phyloP scores from a whole-genome alignment of 495 filamentous ascomycete species.

The Astrocystis sublimbata region DNA sequence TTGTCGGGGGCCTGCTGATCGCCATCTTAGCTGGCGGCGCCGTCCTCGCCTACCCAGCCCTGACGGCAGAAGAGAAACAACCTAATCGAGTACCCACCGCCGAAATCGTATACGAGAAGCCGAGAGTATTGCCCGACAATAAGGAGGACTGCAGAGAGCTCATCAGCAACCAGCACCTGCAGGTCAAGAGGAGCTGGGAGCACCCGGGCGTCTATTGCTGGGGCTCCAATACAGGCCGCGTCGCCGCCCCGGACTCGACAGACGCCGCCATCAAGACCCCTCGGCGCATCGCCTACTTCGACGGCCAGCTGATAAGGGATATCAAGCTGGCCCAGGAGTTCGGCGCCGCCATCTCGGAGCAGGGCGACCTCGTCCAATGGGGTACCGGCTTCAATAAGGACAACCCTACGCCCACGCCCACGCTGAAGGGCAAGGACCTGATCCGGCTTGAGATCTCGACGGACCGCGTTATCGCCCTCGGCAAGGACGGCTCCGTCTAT shows the following conservation, averaged over 20 bases:
- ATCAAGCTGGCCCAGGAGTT: slow-evolving; percentile 81
- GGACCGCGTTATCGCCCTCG: slow-evolving; percentile 81
- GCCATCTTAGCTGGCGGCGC: slow-evolving; percentile 24
- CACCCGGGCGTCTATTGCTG: slow-evolving; percentile 90
- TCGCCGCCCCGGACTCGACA: slow-evolving; percentile 80
- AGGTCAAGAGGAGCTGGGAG: slow-evolving; percentile 86
- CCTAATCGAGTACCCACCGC: slow-evolving; percentile 33
- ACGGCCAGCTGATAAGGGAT: slow-evolving; percentile 81
- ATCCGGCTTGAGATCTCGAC: slow-evolving; percentile 68
- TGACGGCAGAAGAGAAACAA: slow-evolving; percentile 19
- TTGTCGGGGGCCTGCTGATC: slow-evolving; percentile 24
- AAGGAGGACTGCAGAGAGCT: slow-evolving; percentile 71
- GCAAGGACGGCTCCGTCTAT: slow-evolving; percentile 77
- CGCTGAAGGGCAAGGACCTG: slow-evolving; percentile 80
- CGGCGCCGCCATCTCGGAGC: slow-evolving; percentile 86
- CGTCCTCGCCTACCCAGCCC: slow-evolving; percentile 23
- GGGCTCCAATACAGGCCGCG: slow-evolving; percentile 84
- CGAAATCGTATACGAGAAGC: slow-evolving; percentile 61
- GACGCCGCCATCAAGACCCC: slow-evolving; percentile 77
- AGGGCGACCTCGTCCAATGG: slow-evolving; percentile 92
- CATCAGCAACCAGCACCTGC: slow-evolving; percentile 74
- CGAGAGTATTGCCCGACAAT: slow-evolving; percentile 51
- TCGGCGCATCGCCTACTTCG: slow-evolving; percentile 76
- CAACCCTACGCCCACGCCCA: slow-evolving; percentile 58
- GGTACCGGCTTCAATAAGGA: slow-evolving; percentile 67